Conservation (phyloP, 2,329 filamentous ascomycete species). For the Calonectria honghensis region DNA sequence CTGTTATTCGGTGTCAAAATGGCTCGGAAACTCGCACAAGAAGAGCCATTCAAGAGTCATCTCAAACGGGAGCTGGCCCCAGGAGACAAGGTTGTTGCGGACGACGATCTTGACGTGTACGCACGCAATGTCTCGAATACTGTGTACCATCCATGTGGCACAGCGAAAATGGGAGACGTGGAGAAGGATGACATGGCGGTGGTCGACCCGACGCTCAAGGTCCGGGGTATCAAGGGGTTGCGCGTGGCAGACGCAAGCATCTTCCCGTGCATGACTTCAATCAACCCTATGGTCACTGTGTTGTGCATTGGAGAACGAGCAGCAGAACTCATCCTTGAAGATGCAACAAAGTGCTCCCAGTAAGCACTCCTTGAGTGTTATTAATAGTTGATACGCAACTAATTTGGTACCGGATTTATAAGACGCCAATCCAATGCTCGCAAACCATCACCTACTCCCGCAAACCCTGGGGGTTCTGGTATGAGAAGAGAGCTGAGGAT, state of each 20-base stretch:
- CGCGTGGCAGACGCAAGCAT: slow-evolving; percentile 29
- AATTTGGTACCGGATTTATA: background rate
- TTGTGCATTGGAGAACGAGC: slow-evolving; percentile 33
- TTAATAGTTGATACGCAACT: background rate
- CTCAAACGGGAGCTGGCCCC: slow-evolving; percentile 87
- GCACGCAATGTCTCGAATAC: slow-evolving; percentile 67
- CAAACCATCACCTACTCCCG: background rate
- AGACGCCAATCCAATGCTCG: background rate
- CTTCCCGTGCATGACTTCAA: slow-evolving; percentile 31
- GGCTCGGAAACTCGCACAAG: slow-evolving; percentile 81
- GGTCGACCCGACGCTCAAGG: slow-evolving; percentile 5
- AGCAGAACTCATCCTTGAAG: slow-evolving; percentile 27
- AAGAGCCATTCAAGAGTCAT: slow-evolving; percentile 86
- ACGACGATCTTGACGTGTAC: slow-evolving; percentile 87
- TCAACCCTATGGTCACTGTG: slow-evolving; percentile 34
- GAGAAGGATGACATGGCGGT: background rate
- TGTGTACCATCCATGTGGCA: slow-evolving; percentile 14
- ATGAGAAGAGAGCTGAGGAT: too few species aligned
- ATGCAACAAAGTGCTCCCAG: background rate
- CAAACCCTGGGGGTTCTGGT: background rate
- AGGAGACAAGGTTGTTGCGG: slow-evolving; percentile 80
- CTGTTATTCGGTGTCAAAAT: slow-evolving; percentile 79
- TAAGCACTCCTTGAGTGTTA: background rate
- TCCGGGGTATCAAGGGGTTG: background rate
- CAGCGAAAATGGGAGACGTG: slow-evolving; percentile 18